Percentiles rank a stretch among this genome's conserved stretches.
Conservation (phyloP, 1,284 basidiomycete species). For the Filobasidium uniguttulatum region DNA sequence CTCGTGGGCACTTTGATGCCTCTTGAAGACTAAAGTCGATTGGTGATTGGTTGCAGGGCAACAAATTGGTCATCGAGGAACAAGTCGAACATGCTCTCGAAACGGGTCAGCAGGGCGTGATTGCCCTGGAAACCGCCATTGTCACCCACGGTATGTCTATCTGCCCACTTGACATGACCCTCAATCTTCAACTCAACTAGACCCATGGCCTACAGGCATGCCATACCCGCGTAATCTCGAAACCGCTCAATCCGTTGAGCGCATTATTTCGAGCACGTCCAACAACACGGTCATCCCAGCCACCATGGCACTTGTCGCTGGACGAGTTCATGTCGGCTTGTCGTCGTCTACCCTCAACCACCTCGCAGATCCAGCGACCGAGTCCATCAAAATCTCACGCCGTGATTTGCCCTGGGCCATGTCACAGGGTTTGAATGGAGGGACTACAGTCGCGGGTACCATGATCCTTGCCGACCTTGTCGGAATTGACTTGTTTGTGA, state of each 20-base stretch:
- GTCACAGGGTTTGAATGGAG: conserved; percentile 55
- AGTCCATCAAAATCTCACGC: conserved; percentile 62
- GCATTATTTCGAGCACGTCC: conserved; percentile 47
- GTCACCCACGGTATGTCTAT: conserved; percentile 58
- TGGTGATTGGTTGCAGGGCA: background rate
- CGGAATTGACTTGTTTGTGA: conserved; percentile 58
- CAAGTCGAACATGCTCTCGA: conserved; percentile 65
- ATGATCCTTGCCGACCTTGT: conserved; percentile 64
- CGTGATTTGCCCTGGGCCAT: conserved; percentile 73
- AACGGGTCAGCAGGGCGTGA: conserved; percentile 34
- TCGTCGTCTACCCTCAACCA: conserved; percentile 51
- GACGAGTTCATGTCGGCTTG: conserved; percentile 76
- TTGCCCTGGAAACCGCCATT: conserved; percentile 59
- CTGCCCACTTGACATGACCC: background rate
- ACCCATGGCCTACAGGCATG: conserved; percentile 41
- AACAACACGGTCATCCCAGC: conserved; percentile 67
- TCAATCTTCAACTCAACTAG: background rate
- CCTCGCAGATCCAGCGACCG: conserved; percentile 49
- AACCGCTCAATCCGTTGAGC: conserved; percentile 60
- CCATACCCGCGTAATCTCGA: conserved; percentile 64
- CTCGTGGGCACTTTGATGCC: background rate
- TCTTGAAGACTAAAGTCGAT: background rate
- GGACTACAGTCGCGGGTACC: conserved; percentile 83
- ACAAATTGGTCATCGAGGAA: conserved; percentile 31
- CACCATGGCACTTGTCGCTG: conserved; percentile 74